phyloP scores from a whole-genome alignment of 2,329 filamentous ascomycete genomes.

The Scedosporium boydii region DNA sequence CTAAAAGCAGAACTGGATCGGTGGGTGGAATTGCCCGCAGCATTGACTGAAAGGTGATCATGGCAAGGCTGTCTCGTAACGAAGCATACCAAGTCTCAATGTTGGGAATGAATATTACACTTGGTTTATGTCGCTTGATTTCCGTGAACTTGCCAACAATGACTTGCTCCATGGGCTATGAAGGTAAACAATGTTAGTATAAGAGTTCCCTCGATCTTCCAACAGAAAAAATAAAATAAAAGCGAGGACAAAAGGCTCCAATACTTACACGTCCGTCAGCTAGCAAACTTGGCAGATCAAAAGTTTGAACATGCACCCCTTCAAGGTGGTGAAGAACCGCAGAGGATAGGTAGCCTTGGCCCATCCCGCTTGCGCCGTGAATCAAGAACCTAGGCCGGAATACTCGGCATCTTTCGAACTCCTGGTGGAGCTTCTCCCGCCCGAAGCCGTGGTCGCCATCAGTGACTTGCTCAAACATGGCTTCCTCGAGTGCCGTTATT shows the following conservation, averaged over 20 bases:
- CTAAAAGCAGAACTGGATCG: slow-evolving; percentile 80
- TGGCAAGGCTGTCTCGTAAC: slow-evolving; percentile 51
- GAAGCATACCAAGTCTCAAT: slow-evolving; percentile 77
- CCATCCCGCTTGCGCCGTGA: slow-evolving; percentile 78
- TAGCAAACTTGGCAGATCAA: slow-evolving; percentile 80
- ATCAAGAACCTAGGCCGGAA: slow-evolving; percentile 85
- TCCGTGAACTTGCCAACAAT: slow-evolving; percentile 87
- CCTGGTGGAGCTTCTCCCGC: slow-evolving; percentile 62
- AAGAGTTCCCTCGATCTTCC: not conserved
- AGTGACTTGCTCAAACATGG: slow-evolving; percentile 79
- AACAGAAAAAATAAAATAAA: slow-evolving; percentile 10
- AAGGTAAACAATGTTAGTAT: slow-evolving; percentile 13
- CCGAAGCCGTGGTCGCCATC: slow-evolving; percentile 77
- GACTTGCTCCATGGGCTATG: slow-evolving; percentile 67
- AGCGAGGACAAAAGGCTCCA: not conserved
- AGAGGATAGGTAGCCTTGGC: slow-evolving; percentile 78
- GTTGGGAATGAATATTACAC: slow-evolving; percentile 88
- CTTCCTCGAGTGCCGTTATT: slow-evolving; percentile 84
- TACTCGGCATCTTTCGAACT: slow-evolving; percentile 79
- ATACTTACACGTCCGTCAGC: slow-evolving; percentile 65
- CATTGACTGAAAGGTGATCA: slow-evolving; percentile 76
- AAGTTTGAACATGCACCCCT: slow-evolving; percentile 86
- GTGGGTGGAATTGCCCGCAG: slow-evolving; percentile 77
- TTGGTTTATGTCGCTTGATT: slow-evolving; percentile 87
- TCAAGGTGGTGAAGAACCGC: slow-evolving; percentile 87